These are phyloP conservation scores for Saccharomycopsis olivae DNA, from an alignment of 805 yeast species.

Conservation along the genomic window DNA sequence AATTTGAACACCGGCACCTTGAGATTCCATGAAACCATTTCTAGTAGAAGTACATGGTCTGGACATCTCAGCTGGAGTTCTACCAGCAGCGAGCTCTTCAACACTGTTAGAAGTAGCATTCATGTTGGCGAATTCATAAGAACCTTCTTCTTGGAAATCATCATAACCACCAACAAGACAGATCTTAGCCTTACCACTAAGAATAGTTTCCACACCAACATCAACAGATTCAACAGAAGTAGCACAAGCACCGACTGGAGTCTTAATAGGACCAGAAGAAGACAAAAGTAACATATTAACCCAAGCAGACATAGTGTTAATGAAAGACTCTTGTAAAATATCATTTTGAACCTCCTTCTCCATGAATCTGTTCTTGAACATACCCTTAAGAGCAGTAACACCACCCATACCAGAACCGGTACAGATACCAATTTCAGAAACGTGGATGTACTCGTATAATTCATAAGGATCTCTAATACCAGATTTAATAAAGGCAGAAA, in stretches of 20 bases:
- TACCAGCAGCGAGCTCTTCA: slow-evolving; percentile 86
- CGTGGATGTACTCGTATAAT: slow-evolving; percentile 96
- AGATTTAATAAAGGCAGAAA: slow-evolving; percentile 84
- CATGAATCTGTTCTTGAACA: slow-evolving; percentile 90
- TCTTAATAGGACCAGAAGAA: slow-evolving; percentile 97
- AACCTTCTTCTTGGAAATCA: slow-evolving; percentile 99
- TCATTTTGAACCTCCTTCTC: slow-evolving; percentile 96
- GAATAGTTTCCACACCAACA: slow-evolving; percentile 86
- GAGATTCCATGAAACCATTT: slow-evolving; percentile 98
- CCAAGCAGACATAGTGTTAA: slow-evolving; percentile 99
- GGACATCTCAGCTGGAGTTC: slow-evolving; percentile 98
- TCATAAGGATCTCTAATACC: slow-evolving; percentile 99
- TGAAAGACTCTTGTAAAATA: slow-evolving; percentile 94
- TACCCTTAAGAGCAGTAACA: slow-evolving; percentile 91
- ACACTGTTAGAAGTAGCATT: slow-evolving; percentile 90
- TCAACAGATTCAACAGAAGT: slow-evolving; percentile 98
- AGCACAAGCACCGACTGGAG: slow-evolving; percentile 99
- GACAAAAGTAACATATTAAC: slow-evolving; percentile 95
- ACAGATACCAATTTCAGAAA: slow-evolving; percentile 98
- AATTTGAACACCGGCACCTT: slow-evolving; percentile 97
- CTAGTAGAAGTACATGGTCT: slow-evolving; percentile 96
- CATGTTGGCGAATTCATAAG: slow-evolving; percentile 97
- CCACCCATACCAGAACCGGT: slow-evolving; percentile 99
- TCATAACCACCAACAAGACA: slow-evolving; percentile 98
- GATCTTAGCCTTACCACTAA: slow-evolving; percentile 90